These are phyloP conservation scores for Coemansia sp. DNA, from an alignment of 192 early-diverging fungal species.

Conservation along the genomic window DNA sequence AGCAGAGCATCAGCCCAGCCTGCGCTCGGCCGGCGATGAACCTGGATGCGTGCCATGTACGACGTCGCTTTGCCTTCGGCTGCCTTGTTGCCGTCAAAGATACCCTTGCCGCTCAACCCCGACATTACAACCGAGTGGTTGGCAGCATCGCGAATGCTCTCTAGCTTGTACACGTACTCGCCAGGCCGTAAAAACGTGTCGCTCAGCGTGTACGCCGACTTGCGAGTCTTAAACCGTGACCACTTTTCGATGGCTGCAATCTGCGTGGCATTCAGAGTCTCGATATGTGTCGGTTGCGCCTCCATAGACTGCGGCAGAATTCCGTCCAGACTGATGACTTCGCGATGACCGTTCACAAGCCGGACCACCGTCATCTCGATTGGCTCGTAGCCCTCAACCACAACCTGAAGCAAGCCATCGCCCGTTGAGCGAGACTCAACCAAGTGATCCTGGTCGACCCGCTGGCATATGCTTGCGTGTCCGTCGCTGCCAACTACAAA, in stretches of 20 bases:
- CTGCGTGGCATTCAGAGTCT: constrained; percentile 1
- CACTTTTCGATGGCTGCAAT: constrained; percentile 12
- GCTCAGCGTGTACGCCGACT: constrained; percentile 24
- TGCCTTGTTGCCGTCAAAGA: constrained; percentile 17
- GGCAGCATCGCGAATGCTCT: constrained; percentile 37
- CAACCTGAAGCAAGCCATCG: constrained; percentile 32
- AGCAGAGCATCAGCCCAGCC: constrained; percentile 19
- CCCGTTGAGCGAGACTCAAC: background rate
- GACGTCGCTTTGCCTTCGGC: constrained; percentile 19
- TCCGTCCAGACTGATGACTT: constrained; percentile 39
- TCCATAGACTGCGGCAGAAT: constrained; percentile 20
- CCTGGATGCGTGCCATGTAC: constrained; percentile 42
- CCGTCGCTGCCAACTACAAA: constrained; percentile 41
- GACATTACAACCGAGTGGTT: constrained; percentile 38
- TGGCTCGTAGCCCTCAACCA: constrained; percentile 45
- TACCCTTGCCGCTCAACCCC: constrained; percentile 2
- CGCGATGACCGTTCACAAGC: constrained; percentile 42
- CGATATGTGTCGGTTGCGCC: background rate
- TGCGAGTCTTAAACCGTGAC: constrained; percentile 28
- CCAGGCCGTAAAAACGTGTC: constrained; percentile 45
- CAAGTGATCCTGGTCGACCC: constrained; percentile 7
- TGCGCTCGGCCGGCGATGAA: constrained; percentile 30
- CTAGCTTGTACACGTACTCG: constrained; percentile 50
- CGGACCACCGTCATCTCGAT: constrained; percentile 46
- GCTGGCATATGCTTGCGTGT: constrained; percentile 49